Evolutionary conservation across 257 asterid genomes (phyloP), one percentile per base, ranked within the genome.

Genomic region (Lithospermum erythrorhizon): DNA sequence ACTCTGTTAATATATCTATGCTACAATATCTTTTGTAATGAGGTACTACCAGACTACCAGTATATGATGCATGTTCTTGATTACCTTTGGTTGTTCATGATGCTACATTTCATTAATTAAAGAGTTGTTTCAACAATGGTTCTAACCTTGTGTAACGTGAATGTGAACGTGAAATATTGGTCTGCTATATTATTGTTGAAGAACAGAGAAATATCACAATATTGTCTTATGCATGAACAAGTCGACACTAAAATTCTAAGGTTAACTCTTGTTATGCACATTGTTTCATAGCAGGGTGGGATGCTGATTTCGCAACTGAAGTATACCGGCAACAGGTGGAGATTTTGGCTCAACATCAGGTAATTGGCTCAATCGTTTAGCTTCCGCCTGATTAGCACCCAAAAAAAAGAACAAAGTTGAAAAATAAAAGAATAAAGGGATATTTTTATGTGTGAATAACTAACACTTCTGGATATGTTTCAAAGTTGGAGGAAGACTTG

Each of bases 261-360:
- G 63, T 70, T 53, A 70, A 37, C 58, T 61, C 61, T 6, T 67
- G 49, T 49, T 5, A 11, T 74, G 70, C 23, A 27, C 74, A 63
- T 53, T 41, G 24, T 53, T 66, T 67, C 27, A 53, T 63, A 15
- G 64, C 78, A 93, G 98, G 90, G 19, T 93, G 98, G 98, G 97
- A 93, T 84, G 73, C 97, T 74, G 95, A 93, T 77, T 82, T 80
- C 80, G 97, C 98, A 53, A 82, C 97, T 74, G 95, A 89, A 78
- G 95, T 71, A 25, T 93, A 93, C 79, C 81, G 85, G 48, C 98
- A 86, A 70, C 95, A 83, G 63, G 97, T 93, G 66, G 96, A 93
- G 76, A 82, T 85, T 32, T 79, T 93, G 81, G 82, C 98, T 51
- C 88, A 86, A 58, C 93, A 78, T 73, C 95, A 89, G 97, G 98